These are phyloP conservation scores for Mycena galericulata DNA, from an alignment of 768 basidiomycete species.

Conservation along the genomic window DNA sequence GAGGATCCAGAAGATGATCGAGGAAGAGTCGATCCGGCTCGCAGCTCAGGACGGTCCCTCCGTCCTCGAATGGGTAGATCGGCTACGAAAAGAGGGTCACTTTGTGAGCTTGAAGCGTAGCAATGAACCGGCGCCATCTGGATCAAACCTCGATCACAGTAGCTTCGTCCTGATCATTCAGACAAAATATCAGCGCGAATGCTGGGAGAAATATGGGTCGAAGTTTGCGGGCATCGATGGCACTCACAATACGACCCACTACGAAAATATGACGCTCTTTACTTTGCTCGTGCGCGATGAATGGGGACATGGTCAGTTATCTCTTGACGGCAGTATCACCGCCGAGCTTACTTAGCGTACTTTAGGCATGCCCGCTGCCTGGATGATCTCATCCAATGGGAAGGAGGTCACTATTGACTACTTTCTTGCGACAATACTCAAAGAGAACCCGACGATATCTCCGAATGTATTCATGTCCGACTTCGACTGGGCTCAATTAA, in stretches of 20 bases:
- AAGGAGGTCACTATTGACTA: constrained; percentile 35
- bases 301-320: constrained; percentile 23
- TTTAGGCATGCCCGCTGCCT: constrained; percentile 30
- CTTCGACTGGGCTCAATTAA: constrained; percentile 17
- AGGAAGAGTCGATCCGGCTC: background rate
- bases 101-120: background rate
- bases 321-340: background rate
- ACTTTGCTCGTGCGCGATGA: constrained; percentile 11
- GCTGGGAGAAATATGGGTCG: background rate
- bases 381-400: constrained; percentile 38
- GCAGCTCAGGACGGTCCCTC: background rate
- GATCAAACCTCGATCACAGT: background rate
- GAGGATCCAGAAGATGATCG: background rate
- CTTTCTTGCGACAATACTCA: constrained; percentile 13
- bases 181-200: background rate
- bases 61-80: background rate
- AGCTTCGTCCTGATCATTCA: constrained; percentile 1
- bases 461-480: constrained; percentile 22
- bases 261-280: constrained; percentile 5
- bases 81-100: background rate
- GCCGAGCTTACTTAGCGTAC: background rate
- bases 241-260: constrained; percentile 14
- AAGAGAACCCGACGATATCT: background rate
- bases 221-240: constrained; percentile 3
- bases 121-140: background rate